Conservation (phyloP, 768 basidiomycete genomes). For the Trametes maxima region DNA sequence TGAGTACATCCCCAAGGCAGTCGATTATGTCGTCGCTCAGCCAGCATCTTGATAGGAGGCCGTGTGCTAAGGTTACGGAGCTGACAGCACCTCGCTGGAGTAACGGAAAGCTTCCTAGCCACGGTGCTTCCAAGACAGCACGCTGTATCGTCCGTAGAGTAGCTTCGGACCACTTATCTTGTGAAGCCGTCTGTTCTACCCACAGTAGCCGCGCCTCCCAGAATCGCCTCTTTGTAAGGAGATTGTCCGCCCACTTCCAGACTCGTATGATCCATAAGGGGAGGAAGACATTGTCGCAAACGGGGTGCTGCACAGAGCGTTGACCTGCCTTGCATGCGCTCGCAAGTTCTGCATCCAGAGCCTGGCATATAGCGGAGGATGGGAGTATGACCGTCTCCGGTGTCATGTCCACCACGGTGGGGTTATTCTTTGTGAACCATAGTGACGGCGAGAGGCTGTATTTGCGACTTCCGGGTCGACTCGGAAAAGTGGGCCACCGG, state of each 20-base stretch:
- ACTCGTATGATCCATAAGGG: background rate
- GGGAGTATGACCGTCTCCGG: background rate
- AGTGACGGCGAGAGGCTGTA: background rate
- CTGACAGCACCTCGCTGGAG: background rate
- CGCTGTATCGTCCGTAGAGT: too few relatives aligned
- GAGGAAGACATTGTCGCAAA: background rate
- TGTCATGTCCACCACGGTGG: background rate
- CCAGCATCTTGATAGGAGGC: background rate
- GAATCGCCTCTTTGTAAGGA: background rate
- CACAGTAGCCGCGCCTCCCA: background rate
- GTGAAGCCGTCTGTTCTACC: background rate
- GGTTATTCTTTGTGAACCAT: background rate
- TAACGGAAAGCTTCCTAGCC: background rate
- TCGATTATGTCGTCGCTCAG: conserved; percentile 1
- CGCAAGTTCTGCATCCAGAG: background rate
- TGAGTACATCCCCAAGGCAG: background rate
- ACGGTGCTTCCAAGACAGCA: background rate
- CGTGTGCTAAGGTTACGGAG: background rate
- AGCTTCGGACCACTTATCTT: background rate
- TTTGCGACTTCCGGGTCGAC: conserved; percentile 1
- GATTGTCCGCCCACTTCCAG: background rate
- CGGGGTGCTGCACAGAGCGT: conserved; percentile 1
- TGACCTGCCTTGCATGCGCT: background rate
- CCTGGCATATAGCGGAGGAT: background rate
- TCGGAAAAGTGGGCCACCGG: background rate